Evolutionary conservation across 2,329 filamentous ascomycete genomes (phyloP).

Genomic region (Penicillium sumatraense): DNA sequence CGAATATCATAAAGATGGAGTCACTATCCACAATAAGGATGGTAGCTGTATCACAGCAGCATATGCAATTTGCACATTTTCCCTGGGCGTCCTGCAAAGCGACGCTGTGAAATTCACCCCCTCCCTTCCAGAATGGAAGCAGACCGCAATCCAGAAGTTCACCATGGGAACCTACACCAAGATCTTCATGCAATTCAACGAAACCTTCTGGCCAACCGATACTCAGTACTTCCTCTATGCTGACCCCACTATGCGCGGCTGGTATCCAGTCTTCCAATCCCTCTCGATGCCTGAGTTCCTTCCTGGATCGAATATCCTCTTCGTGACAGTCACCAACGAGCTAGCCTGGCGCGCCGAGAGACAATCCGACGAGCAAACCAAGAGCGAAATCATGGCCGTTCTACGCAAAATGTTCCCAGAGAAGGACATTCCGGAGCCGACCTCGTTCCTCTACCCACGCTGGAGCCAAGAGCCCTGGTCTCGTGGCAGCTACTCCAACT

Average conservation of each 20-base stretch:
- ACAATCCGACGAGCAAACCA: slow-evolving; percentile 63
- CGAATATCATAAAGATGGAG: slow-evolving; percentile 56
- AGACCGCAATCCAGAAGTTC: slow-evolving; percentile 65
- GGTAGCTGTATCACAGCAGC: slow-evolving; percentile 63
- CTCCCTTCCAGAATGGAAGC: slow-evolving; percentile 66
- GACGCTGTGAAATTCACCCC: slow-evolving; percentile 64
- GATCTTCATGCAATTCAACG: slow-evolving; percentile 70
- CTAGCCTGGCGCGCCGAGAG: slow-evolving; percentile 63
- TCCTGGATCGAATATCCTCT: slow-evolving; percentile 66
- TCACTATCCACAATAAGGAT: slow-evolving; percentile 58
- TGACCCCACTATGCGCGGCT: slow-evolving; percentile 52
- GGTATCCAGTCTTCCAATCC: slow-evolving; percentile 68
- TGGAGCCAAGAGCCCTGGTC: slow-evolving; percentile 59
- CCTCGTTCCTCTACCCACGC: slow-evolving; percentile 64
- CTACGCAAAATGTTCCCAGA: slow-evolving; percentile 66
- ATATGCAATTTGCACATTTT: slow-evolving; percentile 70
- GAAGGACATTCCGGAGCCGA: slow-evolving; percentile 61
- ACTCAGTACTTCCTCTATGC: slow-evolving; percentile 62
- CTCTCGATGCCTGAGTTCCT: slow-evolving; percentile 63
- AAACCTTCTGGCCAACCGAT: slow-evolving; percentile 66
- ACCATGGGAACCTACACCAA: slow-evolving; percentile 75
- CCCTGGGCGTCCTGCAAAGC: slow-evolving; percentile 69
- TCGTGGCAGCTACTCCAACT: slow-evolving; percentile 69
- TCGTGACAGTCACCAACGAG: slow-evolving; percentile 64
- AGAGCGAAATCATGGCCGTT: slow-evolving; percentile 61